These are phyloP conservation scores for Camelina hispida DNA, from an alignment of 345 rosid species.

Conservation along the genomic window DNA sequence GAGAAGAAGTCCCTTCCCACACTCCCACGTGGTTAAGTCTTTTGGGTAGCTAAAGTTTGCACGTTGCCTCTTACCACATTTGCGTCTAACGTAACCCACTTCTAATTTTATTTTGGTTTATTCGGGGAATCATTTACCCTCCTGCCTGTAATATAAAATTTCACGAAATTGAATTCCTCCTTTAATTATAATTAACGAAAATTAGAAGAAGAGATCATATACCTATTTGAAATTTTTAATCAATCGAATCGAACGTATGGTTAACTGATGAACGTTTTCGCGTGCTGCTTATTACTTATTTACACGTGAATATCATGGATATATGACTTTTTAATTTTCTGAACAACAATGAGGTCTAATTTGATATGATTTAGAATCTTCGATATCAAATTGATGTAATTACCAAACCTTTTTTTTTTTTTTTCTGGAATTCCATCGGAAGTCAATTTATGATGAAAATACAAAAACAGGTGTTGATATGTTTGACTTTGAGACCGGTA, in stretches of 20 bases:
- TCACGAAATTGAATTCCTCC: background rate
- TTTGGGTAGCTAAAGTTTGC: constrained; percentile 11
- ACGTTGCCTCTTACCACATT: constrained; percentile 18
- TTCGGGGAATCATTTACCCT: background rate
- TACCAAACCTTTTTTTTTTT: background rate
- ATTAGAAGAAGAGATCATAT: background rate
- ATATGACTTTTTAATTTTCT: background rate
- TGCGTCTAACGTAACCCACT: constrained; percentile 17
- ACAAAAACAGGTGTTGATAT: constrained; percentile 16
- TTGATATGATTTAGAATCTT: constrained; percentile 31
- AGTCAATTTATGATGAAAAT: constrained; percentile 15
- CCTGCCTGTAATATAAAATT: background rate
- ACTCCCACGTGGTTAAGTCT: constrained; percentile 8
- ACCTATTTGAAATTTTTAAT: background rate
- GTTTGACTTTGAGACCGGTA: background rate
- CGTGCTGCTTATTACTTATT: constrained; percentile 9
- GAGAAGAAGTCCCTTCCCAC: constrained; percentile 14
- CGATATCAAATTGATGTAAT: constrained; percentile 12
- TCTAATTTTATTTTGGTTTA: background rate
- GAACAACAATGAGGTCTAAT: background rate
- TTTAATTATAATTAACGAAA: background rate
- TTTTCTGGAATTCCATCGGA: constrained; percentile 4
- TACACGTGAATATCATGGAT: background rate
- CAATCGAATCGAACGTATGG: background rate
- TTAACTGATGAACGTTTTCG: background rate